These are phyloP conservation scores for Lachnellula subtilissima DNA, from an alignment of 2,329 filamentous ascomycete genomes.

Conservation along the genomic window DNA sequence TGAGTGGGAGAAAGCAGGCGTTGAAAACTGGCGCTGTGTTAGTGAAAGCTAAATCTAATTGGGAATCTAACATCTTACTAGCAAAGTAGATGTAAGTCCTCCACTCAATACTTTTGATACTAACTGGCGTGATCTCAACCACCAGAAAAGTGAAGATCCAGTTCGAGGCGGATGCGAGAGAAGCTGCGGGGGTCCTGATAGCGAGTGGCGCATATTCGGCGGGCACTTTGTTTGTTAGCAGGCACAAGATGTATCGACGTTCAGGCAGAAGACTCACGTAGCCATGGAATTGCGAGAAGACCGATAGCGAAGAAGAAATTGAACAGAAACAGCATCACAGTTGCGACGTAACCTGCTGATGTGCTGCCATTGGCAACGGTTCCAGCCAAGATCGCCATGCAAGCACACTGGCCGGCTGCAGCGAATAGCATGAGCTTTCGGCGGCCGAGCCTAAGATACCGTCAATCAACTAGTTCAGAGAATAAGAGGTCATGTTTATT, in stretches of 20 bases:
- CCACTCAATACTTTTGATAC: constrained; percentile 30
- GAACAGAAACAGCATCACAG: constrained; percentile 53
- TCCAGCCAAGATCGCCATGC: constrained; percentile 32
- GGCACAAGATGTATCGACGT: too few species aligned
- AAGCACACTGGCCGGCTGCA: constrained; percentile 35
- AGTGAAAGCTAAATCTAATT: too few species aligned
- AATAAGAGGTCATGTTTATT: too few species aligned
- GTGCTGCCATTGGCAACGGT: constrained; percentile 18
- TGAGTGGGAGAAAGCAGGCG: not conserved
- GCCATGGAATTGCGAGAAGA: constrained; percentile 46
- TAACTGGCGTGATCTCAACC: constrained; percentile 35
- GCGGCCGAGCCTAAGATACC: constrained; percentile 49
- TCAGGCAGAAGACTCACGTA: constrained; percentile 14
- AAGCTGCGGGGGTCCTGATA: constrained; percentile 36
- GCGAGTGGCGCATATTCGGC: constrained; percentile 47
- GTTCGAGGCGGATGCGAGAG: constrained; percentile 38
- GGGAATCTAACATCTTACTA: too few species aligned
- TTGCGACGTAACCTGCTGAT: constrained; percentile 34
- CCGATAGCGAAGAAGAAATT: constrained; percentile 54
- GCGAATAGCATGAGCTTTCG: constrained; percentile 43
- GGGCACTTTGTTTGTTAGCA: constrained; percentile 25
- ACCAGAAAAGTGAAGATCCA: constrained; percentile 49
- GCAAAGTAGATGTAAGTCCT: constrained; percentile 51
- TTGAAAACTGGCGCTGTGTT: constrained; percentile 37
- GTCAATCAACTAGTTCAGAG: too few species aligned